phyloP scores from a whole-genome alignment of 2,329 filamentous ascomycete genomes.

The Cordyceps pruinosa region DNA sequence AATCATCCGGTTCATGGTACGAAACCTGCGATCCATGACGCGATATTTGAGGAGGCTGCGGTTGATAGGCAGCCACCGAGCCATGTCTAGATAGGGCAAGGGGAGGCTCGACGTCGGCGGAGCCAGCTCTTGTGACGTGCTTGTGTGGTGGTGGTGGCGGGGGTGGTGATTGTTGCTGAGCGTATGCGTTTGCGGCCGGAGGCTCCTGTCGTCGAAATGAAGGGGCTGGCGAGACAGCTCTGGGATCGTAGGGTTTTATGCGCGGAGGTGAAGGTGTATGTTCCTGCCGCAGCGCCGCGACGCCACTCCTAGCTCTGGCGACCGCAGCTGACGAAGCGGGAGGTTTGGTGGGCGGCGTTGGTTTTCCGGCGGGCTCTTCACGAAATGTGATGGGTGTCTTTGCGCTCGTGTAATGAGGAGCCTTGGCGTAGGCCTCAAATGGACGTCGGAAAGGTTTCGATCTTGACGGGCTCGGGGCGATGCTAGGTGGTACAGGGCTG shows the following conservation, averaged over 20 bases:
- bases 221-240: conserved; percentile 24
- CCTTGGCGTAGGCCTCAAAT: conserved; percentile 60
- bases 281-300: neutral
- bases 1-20: conserved; percentile 14
- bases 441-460: conserved; percentile 59
- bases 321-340: neutral
- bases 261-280: conserved; percentile 19
- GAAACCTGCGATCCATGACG: conserved; percentile 6
- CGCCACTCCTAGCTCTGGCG: conserved; percentile 4
- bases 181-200: conserved; percentile 27
- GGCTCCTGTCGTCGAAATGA: conserved; percentile 24
- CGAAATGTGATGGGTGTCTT: conserved; percentile 53
- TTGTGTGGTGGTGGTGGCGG: conserved; percentile 25
- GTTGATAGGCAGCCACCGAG: conserved; percentile 30
- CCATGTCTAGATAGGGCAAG: conserved; percentile 27
- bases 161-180: conserved; percentile 27
- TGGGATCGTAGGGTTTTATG: conserved; percentile 23
- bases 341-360: neutral
- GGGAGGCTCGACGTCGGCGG: conserved; percentile 14
- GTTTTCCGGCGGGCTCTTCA: conserved; percentile 27
- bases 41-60: conserved; percentile 14
- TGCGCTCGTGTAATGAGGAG: conserved; percentile 58
- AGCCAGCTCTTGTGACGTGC: conserved; percentile 20
- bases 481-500: conserved; percentile 52
- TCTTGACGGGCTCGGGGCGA: conserved; percentile 52